Conservation (phyloP, 2,329 filamentous ascomycete genomes). For the Pseudogymnoascus verrucosus region DNA sequence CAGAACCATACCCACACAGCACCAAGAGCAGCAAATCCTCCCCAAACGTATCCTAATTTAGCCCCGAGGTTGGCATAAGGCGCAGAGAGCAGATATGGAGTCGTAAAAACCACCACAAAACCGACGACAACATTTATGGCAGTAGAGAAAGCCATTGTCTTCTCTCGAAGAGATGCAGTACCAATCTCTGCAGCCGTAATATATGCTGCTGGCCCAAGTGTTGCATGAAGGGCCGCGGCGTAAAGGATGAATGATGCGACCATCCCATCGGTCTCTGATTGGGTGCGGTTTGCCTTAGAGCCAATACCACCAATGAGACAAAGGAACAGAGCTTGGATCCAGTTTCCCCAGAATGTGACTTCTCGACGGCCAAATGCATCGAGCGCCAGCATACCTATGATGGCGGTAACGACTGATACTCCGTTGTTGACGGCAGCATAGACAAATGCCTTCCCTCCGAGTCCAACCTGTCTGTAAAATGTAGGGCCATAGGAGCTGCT, state of each 20-base stretch:
- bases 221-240: conserved; percentile 14
- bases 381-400: neutral
- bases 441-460: neutral
- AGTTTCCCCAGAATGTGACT: neutral
- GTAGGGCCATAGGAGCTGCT: neutral
- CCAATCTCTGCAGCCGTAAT: conserved; percentile 19
- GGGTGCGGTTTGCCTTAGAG: neutral
- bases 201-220: conserved; percentile 10
- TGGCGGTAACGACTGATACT: neutral
- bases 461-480: neutral
- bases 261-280: conserved; percentile 10
- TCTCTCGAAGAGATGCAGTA: conserved; percentile 15
- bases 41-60: conserved; percentile 15
- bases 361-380: neutral
- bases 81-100: conserved; percentile 16
- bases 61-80: conserved; percentile 14
- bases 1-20: conserved; percentile 13
- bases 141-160: conserved; percentile 19
- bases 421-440: neutral
- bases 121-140: conserved; percentile 19
- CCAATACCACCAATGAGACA: conserved; percentile 14
- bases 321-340: conserved; percentile 11
- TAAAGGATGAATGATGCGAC: conserved; percentile 14
- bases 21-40: conserved; percentile 9
- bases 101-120: conserved; percentile 18